Evolutionary conservation across 805 yeast species (phyloP).

Genomic region (Myxozyma geophila): DNA sequence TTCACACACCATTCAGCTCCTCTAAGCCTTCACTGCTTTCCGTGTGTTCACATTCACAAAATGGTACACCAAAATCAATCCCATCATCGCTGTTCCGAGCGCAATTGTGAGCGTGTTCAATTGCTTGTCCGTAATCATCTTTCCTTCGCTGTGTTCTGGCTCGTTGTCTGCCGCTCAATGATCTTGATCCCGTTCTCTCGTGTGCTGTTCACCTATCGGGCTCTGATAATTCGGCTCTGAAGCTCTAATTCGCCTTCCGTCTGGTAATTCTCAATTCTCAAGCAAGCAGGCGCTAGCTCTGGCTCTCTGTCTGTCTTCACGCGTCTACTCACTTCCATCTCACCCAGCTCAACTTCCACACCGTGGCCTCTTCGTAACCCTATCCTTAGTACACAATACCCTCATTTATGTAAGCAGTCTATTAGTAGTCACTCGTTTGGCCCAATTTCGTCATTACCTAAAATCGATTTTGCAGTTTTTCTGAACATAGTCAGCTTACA

Average conservation of each 20-base stretch:
- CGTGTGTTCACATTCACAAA: slow-evolving; percentile 43
- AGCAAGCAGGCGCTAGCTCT: not conserved
- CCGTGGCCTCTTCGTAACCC: not conserved
- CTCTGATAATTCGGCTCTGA: too few species aligned
- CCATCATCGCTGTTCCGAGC: slow-evolving; percentile 74
- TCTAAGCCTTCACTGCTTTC: not conserved
- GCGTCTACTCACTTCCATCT: not conserved
- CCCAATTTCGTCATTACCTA: not conserved
- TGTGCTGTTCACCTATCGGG: not conserved
- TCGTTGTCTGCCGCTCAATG: not conserved
- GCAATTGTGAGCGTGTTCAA: slow-evolving; percentile 71
- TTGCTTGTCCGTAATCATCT: slow-evolving; percentile 84
- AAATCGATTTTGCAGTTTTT: not conserved
- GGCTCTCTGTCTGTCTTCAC: not conserved
- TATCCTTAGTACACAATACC: not conserved
- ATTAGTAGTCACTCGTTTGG: slow-evolving; percentile 4
- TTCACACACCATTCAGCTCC: not conserved
- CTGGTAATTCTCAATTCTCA: not conserved
- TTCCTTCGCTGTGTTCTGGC: slow-evolving; percentile 45
- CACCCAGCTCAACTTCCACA: not conserved
- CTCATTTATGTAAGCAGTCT: not conserved
- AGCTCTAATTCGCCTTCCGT: not conserved
- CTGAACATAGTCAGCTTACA: not conserved
- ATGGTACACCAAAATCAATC: slow-evolving; percentile 74
- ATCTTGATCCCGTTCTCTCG: too few species aligned